Conservation (phyloP, 805 yeast genomes). For the Isabelozyma heimii region DNA sequence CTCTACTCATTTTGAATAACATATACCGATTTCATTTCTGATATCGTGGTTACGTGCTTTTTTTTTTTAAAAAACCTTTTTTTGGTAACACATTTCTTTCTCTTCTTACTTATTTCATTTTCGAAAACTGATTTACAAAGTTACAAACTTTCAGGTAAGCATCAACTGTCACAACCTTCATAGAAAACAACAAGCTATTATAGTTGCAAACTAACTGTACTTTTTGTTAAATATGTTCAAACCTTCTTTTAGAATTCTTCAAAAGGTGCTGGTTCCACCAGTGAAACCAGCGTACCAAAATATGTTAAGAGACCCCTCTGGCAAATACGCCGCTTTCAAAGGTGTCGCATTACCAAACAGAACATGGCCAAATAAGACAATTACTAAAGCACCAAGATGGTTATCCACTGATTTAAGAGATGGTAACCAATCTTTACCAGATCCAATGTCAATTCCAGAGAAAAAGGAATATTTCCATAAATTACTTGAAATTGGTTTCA, state of each 20-base stretch:
- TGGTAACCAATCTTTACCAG: constrained; percentile 80
- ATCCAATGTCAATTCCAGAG: constrained; percentile 75
- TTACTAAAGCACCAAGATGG: constrained; percentile 78
- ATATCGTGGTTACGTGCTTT: no score
- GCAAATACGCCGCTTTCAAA: constrained; percentile 56
- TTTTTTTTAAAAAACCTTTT: no score
- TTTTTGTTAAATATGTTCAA: constrained; percentile 18
- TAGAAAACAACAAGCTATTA: no score
- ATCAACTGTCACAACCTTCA: no score
- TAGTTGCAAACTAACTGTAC: neutral
- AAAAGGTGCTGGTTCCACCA: constrained; percentile 22
- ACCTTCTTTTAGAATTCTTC: constrained; percentile 18
- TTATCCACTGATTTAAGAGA: constrained; percentile 76
- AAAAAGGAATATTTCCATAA: constrained; percentile 75
- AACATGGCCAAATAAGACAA: constrained; percentile 67
- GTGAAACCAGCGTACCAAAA: constrained; percentile 15
- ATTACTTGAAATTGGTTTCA: constrained; percentile 69
- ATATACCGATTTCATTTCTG: no score
- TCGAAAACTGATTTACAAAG: no score
- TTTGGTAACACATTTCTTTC: no score
- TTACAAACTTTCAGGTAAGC: no score
- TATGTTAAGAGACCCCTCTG: constrained; percentile 71
- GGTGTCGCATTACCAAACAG: constrained; percentile 58
- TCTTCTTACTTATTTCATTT: no score
- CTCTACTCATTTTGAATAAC: no score